Conservation (phyloP, 2,329 filamentous ascomycete species). For the Penicillium sp. region DNA sequence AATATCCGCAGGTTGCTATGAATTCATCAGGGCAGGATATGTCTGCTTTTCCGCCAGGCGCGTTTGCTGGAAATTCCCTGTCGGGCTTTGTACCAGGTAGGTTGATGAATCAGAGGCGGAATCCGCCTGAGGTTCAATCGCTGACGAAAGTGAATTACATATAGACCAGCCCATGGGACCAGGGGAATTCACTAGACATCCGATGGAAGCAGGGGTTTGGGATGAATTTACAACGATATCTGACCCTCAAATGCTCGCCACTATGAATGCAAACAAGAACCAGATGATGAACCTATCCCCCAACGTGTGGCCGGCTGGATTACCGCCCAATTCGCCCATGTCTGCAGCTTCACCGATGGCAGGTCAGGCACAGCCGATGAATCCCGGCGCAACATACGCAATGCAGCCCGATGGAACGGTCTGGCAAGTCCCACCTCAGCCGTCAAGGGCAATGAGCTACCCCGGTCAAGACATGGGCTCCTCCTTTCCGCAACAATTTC, state of each 20-base stretch:
- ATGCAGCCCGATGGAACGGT: constrained; percentile 38
- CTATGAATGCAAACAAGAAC: constrained; percentile 30
- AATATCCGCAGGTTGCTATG: constrained; percentile 37
- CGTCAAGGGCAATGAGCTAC: constrained; percentile 35
- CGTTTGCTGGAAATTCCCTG: constrained; percentile 34
- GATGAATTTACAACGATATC: constrained; percentile 39
- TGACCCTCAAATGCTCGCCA: constrained; percentile 36
- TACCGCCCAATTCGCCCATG: constrained; percentile 30
- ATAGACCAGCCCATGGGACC: constrained; percentile 30
- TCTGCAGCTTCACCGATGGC: constrained; percentile 31
- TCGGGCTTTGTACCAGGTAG: constrained; percentile 36
- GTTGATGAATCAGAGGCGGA: constrained; percentile 12
- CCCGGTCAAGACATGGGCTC: constrained; percentile 32
- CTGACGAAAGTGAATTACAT: neutral
- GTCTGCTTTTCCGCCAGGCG: constrained; percentile 29
- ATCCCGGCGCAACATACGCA: constrained; percentile 28
- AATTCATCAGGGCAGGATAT: constrained; percentile 32
- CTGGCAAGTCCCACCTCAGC: constrained; percentile 32
- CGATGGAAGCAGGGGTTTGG: constrained; percentile 38
- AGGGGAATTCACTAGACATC: constrained; percentile 29
- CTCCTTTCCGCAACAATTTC: constrained; percentile 30
- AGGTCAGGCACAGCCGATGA: constrained; percentile 32
- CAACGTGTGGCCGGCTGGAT: constrained; percentile 31
- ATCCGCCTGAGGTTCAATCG: neutral
- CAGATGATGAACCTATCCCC: constrained; percentile 36